Evolutionary conservation across 257 asterid genomes (phyloP).

Genomic region (Penstemon davidsonii): DNA sequence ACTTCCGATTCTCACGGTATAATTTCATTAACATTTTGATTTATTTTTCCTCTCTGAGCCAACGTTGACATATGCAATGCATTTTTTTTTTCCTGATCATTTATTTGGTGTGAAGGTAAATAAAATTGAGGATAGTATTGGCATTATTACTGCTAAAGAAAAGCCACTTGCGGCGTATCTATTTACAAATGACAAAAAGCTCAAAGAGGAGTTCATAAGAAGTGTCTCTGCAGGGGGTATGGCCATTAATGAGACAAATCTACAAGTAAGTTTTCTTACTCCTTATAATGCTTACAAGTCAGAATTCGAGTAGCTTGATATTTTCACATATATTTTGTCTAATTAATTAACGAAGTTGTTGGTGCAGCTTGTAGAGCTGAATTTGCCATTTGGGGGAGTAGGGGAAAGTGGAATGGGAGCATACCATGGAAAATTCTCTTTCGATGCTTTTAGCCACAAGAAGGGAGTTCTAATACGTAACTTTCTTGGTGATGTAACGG

Average conservation of each 20-base stretch:
- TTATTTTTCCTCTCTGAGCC: too few relatives aligned
- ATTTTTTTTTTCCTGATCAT: too few relatives aligned
- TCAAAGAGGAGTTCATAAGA: constrained; percentile 59
- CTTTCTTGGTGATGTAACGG: constrained; percentile 63
- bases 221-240: constrained; percentile 78
- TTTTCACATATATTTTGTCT: too few relatives aligned
- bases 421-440: constrained; percentile 85
- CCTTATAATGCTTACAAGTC: neutral
- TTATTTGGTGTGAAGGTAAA: constrained; percentile 46
- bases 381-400: constrained; percentile 90
- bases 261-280: constrained; percentile 57
- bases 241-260: constrained; percentile 60
- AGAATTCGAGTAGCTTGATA: too few relatives aligned
- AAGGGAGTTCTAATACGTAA: constrained; percentile 74
- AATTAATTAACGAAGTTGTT: constrained; percentile 17
- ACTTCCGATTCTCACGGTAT: constrained; percentile 49
- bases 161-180: constrained; percentile 94
- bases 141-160: constrained; percentile 57
- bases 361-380: constrained; percentile 56
- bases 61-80: too few relatives aligned
- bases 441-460: constrained; percentile 89
- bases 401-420: constrained; percentile 98
- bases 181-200: constrained; percentile 73
- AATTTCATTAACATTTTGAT: too few relatives aligned
- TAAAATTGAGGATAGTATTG: constrained; percentile 61